A percentile compares a stretch with the other conserved stretches of the same genome.
phyloP scores from a whole-genome alignment of 164 flowering plant species.

The Liriodendron chinense region DNA sequence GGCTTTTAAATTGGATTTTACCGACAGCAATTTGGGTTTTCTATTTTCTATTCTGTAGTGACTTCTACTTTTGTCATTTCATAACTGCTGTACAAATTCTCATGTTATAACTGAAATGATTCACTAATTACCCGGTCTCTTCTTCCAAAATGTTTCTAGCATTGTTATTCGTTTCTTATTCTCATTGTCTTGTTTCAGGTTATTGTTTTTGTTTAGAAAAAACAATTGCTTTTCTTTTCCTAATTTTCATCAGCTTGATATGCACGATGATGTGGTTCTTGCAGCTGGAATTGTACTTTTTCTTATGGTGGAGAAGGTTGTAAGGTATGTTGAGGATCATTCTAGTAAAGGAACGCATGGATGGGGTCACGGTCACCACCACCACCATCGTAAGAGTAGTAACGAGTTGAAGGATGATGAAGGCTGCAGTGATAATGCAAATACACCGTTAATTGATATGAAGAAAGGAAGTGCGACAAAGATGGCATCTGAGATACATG shows the following conservation, averaged over 20 bases:
- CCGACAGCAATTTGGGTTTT: too few species aligned
- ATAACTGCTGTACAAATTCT: too few species aligned
- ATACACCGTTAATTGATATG: constrained; percentile 20
- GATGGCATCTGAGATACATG: constrained; percentile 21
- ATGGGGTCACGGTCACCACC: constrained; percentile 66
- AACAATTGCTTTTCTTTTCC: not conserved
- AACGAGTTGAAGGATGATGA: constrained; percentile 49
- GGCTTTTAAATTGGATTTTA: too few species aligned
- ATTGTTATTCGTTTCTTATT: too few species aligned
- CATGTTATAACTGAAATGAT: too few species aligned
- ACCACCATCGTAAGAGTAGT: constrained; percentile 56
- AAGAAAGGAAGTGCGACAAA: constrained; percentile 20
- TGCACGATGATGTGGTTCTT: constrained; percentile 11
- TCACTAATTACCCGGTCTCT: too few species aligned
- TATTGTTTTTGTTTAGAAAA: too few species aligned
- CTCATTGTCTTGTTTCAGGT: too few species aligned
- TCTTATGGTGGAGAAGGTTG: constrained; percentile 89
- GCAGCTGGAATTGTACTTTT: constrained; percentile 94
- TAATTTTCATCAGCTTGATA: not conserved
- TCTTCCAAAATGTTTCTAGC: too few species aligned
- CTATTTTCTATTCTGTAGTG: too few species aligned
- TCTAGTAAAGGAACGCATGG: constrained; percentile 47
- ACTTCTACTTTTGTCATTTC: too few species aligned
- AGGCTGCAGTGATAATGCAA: constrained; percentile 24
- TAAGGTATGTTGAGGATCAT: constrained; percentile 80